phyloP scores from a whole-genome alignment of 2,329 filamentous ascomycete species.

The Fusarium sp. region DNA sequence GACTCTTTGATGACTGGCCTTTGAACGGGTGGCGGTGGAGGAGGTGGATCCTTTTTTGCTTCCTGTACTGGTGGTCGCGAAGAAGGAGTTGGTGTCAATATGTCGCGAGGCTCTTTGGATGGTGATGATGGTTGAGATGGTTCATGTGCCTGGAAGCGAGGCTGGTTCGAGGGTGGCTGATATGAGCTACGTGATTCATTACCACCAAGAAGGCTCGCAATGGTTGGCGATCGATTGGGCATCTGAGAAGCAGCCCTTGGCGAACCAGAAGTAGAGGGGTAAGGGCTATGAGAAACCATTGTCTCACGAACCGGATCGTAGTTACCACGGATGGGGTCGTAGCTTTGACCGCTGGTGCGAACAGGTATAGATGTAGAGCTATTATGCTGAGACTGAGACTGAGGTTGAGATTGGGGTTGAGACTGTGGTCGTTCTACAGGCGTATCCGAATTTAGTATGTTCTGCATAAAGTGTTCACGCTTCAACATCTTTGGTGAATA shows the following conservation, averaged over 20 bases:
- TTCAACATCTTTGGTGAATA: slow-evolving; percentile 60
- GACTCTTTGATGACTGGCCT: slow-evolving; percentile 51
- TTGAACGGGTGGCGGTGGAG: slow-evolving; percentile 46
- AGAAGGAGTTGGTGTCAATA: slow-evolving; percentile 49
- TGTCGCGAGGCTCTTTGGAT: slow-evolving; percentile 48
- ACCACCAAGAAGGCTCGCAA: slow-evolving; percentile 80
- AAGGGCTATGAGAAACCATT: slow-evolving; percentile 63
- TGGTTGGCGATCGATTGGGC: slow-evolving; percentile 76
- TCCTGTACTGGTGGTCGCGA: slow-evolving; percentile 47
- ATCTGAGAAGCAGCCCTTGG: slow-evolving; percentile 56
- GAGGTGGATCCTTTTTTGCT: slow-evolving; percentile 51
- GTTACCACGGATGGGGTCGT: slow-evolving; percentile 88
- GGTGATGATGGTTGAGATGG: slow-evolving; percentile 56
- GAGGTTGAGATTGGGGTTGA: slow-evolving; percentile 28
- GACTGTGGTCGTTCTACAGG: slow-evolving; percentile 38
- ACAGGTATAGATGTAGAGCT: slow-evolving; percentile 57
- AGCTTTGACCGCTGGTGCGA: slow-evolving; percentile 81
- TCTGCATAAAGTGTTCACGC: slow-evolving; percentile 65
- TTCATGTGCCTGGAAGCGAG: slow-evolving; percentile 49
- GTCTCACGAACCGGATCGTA: slow-evolving; percentile 73
- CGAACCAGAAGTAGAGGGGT: slow-evolving; percentile 57
- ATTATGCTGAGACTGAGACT: slow-evolving; percentile 44
- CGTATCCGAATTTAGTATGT: slow-evolving; percentile 63
- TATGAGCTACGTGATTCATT: slow-evolving; percentile 41
- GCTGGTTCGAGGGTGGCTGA: slow-evolving; percentile 42